These are phyloP conservation scores for Botrytis fabae DNA, from an alignment of 2,329 filamentous ascomycete species.

Conservation along the genomic window DNA sequence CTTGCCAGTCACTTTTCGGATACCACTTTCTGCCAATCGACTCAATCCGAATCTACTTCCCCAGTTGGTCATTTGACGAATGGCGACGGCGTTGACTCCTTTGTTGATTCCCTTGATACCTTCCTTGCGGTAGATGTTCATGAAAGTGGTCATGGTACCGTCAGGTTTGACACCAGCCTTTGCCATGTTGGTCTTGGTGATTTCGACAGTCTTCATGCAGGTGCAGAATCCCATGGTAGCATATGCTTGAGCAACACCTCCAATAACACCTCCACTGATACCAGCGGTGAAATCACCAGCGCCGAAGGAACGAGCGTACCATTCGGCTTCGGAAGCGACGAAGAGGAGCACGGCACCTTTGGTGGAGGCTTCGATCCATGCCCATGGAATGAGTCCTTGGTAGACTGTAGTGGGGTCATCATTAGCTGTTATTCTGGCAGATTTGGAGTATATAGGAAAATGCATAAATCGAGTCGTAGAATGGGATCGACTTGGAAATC, in stretches of 20 bases:
- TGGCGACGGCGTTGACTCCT: constrained; percentile 97
- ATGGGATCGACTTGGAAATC: background rate
- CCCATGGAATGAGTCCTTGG: constrained; percentile 99
- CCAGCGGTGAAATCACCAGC: constrained; percentile 85
- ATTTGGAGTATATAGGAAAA: background rate
- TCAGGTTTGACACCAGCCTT: constrained; percentile 78
- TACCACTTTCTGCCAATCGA: constrained; percentile 85
- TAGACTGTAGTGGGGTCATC: constrained; percentile 66
- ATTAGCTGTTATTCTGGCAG: constrained; percentile 29
- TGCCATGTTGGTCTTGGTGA: constrained; percentile 96
- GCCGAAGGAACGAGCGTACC: constrained; percentile 80
- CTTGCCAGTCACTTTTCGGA: constrained; percentile 78
- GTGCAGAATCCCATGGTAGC: constrained; percentile 99
- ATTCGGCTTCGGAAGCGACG: constrained; percentile 97
- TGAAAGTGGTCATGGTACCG: constrained; percentile 93
- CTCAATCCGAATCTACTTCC: constrained; percentile 93
- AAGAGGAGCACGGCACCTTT: constrained; percentile 99
- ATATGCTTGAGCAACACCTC: constrained; percentile 96
- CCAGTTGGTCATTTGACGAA: constrained; percentile 99
- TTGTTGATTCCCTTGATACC: constrained; percentile 96
- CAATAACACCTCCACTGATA: constrained; percentile 87
- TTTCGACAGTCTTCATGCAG: constrained; percentile 99
- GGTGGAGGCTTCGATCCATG: constrained; percentile 99
- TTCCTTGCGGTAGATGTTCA: constrained; percentile 93
- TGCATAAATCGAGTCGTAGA: background rate